Evolutionary conservation across 164 flowering plant genomes (phyloP), one percentile per base, ranked within the genome.

Genomic region (Echeveria elegans): DNA sequence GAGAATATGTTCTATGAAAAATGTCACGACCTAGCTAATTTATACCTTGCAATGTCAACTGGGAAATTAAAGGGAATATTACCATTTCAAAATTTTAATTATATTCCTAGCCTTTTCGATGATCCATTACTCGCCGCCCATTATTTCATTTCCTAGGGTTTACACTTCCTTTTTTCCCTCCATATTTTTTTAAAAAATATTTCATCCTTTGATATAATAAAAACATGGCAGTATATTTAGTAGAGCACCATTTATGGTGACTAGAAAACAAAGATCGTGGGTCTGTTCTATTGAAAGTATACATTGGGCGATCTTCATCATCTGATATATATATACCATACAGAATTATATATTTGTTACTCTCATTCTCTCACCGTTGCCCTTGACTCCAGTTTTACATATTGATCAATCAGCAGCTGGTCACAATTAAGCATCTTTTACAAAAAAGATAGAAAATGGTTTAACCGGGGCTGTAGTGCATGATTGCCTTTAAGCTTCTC

Each of bases 21-120:
- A 53, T 53, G 59, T 53, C 59, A 53, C 24, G 5, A 23, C 30
- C 28, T 48, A 23, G 15, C 28, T 48, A 48, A 48, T 2, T 4
- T 48, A 52, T 52, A 52, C 29, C 28, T 23, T 52, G 11, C 31
- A 56, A 56, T 56, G 61, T 56, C 61, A 29, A 56, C 61, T 28
- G 18, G 61, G 18, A 56, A 56, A 21, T 34, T 34, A 34, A 34
- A 34, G 4, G 59, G 30, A 56, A 11, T 28, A 56, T 6, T 52
- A 23, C 0, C 29, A 53, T 52, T 53, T 53, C 6, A 50, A 15
- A 21, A 23, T 23, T 53, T 12, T 26, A 26, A 53, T n/a, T n/a
- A n/a, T 53, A 53, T 26, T 53, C 60, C 12, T 3, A 53, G 60
- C 14, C 60, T 53, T 50, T 53, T 53, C 30, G 30, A 53, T 14